A percentile compares a stretch with the other conserved stretches of the same genome.
Conservation (phyloP, 805 yeast genomes). For the Komagataella kurtzmanii region DNA sequence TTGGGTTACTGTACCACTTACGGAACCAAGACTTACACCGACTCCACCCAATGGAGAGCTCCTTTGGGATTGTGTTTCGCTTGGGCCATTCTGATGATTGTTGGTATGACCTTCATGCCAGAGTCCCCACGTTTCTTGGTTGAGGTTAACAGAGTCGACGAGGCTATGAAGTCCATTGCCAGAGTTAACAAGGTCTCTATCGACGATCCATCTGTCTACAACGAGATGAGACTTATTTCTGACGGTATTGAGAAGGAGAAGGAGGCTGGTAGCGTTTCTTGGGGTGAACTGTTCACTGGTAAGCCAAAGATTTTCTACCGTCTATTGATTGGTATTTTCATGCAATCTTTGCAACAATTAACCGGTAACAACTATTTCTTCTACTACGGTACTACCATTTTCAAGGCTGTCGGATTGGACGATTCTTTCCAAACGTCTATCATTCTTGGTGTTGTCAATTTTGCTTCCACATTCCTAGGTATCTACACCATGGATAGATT, state of each 20-base stretch:
- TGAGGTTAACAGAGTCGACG: constrained; percentile 34
- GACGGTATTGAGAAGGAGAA: constrained; percentile 36
- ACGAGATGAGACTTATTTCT: constrained; percentile 20
- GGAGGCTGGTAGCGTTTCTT: constrained; percentile 34
- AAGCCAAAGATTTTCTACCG: constrained; percentile 29
- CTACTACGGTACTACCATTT: constrained; percentile 56
- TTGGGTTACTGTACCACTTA: constrained; percentile 56
- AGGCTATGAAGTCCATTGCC: constrained; percentile 38
- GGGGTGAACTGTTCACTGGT: constrained; percentile 37
- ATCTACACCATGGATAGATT: constrained; percentile 35
- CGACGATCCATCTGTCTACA: constrained; percentile 17
- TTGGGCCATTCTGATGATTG: constrained; percentile 40
- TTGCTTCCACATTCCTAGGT: constrained; percentile 36
- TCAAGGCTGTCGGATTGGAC: constrained; percentile 32
- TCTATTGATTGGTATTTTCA: constrained; percentile 34
- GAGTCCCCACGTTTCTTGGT: constrained; percentile 62
- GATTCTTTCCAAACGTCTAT: constrained; percentile 32
- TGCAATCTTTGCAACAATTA: constrained; percentile 57
- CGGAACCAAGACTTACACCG: constrained; percentile 41
- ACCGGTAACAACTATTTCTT: constrained; percentile 64
- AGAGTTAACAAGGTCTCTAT: constrained; percentile 26
- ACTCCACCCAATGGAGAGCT: constrained; percentile 53
- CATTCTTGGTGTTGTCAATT: constrained; percentile 32
- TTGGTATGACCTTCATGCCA: constrained; percentile 50
- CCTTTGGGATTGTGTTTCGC: constrained; percentile 39